A percentile compares a stretch with the other conserved stretches of the same genome.
phyloP scores from a whole-genome alignment of 176 grass and related monocot species.

The Zea luxurians region DNA sequence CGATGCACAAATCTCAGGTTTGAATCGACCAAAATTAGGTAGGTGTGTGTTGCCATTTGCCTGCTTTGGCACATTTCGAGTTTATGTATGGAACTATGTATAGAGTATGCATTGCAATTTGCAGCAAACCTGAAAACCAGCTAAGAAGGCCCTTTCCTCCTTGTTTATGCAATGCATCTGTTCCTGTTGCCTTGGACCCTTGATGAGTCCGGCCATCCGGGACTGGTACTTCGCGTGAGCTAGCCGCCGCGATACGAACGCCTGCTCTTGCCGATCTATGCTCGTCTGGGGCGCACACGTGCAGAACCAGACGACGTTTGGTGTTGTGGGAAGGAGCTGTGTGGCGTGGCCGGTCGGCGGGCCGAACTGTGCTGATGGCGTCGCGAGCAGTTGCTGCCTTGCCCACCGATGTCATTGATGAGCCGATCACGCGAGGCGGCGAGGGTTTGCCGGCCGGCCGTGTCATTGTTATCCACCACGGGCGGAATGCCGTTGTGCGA shows the following conservation, averaged over 20 bases:
- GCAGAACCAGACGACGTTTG: neutral
- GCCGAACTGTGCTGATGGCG: neutral
- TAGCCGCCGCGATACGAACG: neutral
- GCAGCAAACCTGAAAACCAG: neutral
- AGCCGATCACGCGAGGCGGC: neutral
- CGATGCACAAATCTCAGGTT: conserved; percentile 18
- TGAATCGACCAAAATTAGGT: conserved; percentile 39
- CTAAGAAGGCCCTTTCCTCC: neutral
- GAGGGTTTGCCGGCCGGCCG: neutral
- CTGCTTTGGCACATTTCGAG: neutral
- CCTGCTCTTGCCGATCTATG: neutral
- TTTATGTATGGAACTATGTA: neutral
- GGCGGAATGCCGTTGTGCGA: neutral
- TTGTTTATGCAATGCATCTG: neutral
- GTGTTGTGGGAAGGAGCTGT: neutral
- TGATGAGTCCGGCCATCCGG: neutral
- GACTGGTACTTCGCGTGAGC: neutral
- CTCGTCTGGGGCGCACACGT: too few species aligned
- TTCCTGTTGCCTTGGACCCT: neutral
- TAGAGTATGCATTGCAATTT: neutral
- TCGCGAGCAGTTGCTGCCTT: neutral
- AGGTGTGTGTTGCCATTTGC: conserved; percentile 22
- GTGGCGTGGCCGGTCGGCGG: neutral
- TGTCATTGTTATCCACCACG: neutral
- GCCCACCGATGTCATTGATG: neutral